phyloP scores from a whole-genome alignment of 1,139 yeast genomes.

The Protomyces inundatus region DNA sequence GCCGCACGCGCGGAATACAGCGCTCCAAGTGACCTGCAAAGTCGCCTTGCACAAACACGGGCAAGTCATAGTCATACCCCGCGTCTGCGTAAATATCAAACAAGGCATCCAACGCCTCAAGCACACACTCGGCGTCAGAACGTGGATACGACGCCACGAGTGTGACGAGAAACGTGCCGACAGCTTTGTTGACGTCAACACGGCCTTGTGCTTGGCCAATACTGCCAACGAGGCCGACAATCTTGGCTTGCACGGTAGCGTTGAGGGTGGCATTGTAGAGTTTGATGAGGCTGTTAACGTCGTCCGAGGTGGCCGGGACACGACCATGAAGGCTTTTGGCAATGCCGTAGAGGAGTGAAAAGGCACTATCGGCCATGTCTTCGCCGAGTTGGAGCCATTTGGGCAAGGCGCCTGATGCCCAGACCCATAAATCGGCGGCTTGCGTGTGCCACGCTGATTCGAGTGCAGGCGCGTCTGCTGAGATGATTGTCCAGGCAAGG shows the following conservation, averaged over 20 bases:
- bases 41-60: conserved; percentile 58
- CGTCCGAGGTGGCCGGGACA: conserved; percentile 40
- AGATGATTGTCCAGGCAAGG: conserved; percentile 38
- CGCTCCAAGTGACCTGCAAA: conserved; percentile 46
- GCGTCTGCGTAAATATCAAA: conserved; percentile 82
- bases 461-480: not conserved
- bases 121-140: conserved; percentile 42
- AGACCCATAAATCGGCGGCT: conserved; percentile 34
- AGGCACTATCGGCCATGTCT: conserved; percentile 27
- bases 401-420: conserved; percentile 1
- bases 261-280: conserved; percentile 27
- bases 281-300: conserved; percentile 28
- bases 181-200: conserved; percentile 45
- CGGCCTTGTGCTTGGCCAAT: conserved; percentile 51
- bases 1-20: conserved; percentile 49
- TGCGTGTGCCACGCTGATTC: conserved; percentile 5
- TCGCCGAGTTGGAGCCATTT: conserved; percentile 2
- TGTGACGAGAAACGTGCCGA: conserved; percentile 48
- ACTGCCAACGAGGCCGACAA: conserved; percentile 51
- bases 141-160: conserved; percentile 36
- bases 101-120: conserved; percentile 59
- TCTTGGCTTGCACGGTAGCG: conserved; percentile 34
- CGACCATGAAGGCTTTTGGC: conserved; percentile 37
- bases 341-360: conserved; percentile 62
- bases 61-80: conserved; percentile 58